Percentiles rank a stretch among this genome's conserved stretches.
Evolutionary conservation across 306 rosid species (phyloP).

Genomic region (Quercus cerris): DNA sequence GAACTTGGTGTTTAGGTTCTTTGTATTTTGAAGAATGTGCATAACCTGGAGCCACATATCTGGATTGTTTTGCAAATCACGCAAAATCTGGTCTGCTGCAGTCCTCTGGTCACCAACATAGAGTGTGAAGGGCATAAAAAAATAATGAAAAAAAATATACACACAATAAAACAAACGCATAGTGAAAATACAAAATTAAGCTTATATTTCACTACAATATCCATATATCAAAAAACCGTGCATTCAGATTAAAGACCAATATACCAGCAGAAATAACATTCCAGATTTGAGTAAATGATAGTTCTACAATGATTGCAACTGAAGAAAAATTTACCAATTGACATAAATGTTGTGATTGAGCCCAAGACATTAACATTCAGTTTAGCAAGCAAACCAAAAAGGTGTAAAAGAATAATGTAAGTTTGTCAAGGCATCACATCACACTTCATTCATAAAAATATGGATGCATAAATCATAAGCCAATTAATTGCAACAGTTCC

Average conservation of each 20-base stretch:
- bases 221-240: neutral
- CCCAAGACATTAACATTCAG: neutral
- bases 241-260: neutral
- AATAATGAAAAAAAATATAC: neutral
- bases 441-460: neutral
- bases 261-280: neutral
- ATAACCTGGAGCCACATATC: slow-evolving; percentile 99
- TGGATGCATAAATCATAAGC: no score
- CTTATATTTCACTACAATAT: neutral
- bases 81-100: slow-evolving; percentile 89
- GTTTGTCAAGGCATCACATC: neutral
- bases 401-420: neutral
- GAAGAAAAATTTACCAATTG: neutral
- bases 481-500: neutral
- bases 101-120: slow-evolving; percentile 53
- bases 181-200: neutral
- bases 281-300: neutral
- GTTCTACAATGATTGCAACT: neutral
- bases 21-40: slow-evolving; percentile 83
- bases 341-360: neutral
- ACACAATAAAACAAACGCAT: neutral
- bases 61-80: slow-evolving; percentile 88
- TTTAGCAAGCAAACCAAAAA: neutral
- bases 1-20: slow-evolving; percentile 87
- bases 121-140: neutral